A percentile compares a stretch with the other conserved stretches of the same genome.
Conservation (phyloP, 2,329 filamentous ascomycete species). For the Verticillium albo-atrum region DNA sequence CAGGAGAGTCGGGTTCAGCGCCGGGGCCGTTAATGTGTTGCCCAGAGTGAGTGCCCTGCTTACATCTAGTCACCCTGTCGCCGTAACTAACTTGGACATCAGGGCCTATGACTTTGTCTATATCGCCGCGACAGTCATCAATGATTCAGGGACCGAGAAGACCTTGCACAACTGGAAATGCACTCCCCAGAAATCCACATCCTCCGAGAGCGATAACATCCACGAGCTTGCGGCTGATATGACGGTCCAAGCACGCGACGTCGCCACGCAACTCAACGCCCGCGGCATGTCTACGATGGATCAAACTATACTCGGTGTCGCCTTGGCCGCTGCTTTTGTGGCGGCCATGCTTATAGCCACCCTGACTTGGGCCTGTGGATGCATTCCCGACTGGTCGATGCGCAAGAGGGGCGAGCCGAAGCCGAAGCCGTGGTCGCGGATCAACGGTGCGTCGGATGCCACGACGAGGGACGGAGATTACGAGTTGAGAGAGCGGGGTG, state of each 20-base stretch:
- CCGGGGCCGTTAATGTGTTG: neutral
- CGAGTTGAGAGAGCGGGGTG: neutral
- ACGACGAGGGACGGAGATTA: neutral
- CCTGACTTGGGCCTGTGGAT: neutral
- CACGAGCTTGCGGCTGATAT: neutral
- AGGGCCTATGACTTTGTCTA: neutral
- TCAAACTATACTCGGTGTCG: neutral
- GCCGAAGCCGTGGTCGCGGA: neutral
- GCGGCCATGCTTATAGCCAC: neutral
- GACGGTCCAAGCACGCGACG: neutral
- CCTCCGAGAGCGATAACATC: neutral
- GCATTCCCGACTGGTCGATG: neutral
- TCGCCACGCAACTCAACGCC: neutral
- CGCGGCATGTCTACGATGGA: neutral
- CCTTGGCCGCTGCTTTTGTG: neutral
- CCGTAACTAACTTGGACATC: neutral
- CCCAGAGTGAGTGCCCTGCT: neutral
- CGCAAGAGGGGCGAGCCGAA: neutral
- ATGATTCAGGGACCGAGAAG: too few relatives aligned
- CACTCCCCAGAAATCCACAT: too few relatives aligned
- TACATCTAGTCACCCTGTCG: too few relatives aligned
- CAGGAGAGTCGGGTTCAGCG: neutral
- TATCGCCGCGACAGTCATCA: neutral
- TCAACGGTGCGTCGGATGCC: neutral
- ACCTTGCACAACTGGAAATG: too few relatives aligned